Base-by-base conservation (phyloP, 2,329 filamentous ascomycete species). In the Cladosporium sp. region DNA sequence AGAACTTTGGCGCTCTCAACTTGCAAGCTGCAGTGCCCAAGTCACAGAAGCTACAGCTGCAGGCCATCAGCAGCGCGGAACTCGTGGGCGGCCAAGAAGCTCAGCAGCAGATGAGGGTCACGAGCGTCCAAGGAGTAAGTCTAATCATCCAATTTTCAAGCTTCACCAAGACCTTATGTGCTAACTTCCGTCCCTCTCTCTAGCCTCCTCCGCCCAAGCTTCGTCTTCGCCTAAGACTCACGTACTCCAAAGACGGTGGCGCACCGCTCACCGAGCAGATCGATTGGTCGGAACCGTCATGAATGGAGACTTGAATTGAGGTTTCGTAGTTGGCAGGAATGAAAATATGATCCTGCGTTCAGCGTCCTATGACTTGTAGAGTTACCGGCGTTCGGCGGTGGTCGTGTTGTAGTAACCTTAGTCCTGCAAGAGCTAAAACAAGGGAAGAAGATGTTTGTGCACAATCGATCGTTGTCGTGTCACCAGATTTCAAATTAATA, bases 1-100 rank as follows among this genome's bases (percentile, higher is more conserved):
- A 84, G 16, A 80, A 82, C 16, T 83, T 98, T 58, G 88, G 88
- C 18, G 87, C 86, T 55, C 91, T 98, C 33, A 92, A 91, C 29
- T 78, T 99, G 70, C 95, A 99, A 78, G 95, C 94, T 52, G 95
- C 95, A 0, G 95, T 99, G 63, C 95, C 95, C 10, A 99, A 98
- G 80, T 92, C 91, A 53, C 95, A 99, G 80, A 97, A 95, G 77
- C 80, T 99, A 73, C 93, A 97, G 76, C 81, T 99, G 70, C 90
- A 96, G 77, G 92, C 90, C 66, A 97, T 99, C 70, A 96, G 92
- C 70, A 91, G 87, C 69, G 81, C 89, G 5, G 91, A 96, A 35
- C 77, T 99, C 52, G 87, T 83, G 14, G 87, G 89, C 7, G 92
- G 92, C 16, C 87, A 89, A 50, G 93, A 97, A 76, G 94, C 93